Percentiles rank a stretch among this genome's conserved stretches.
These are phyloP conservation scores for Cucumis hystrix DNA, from an alignment of 306 rosid species.

Conservation along the genomic window DNA sequence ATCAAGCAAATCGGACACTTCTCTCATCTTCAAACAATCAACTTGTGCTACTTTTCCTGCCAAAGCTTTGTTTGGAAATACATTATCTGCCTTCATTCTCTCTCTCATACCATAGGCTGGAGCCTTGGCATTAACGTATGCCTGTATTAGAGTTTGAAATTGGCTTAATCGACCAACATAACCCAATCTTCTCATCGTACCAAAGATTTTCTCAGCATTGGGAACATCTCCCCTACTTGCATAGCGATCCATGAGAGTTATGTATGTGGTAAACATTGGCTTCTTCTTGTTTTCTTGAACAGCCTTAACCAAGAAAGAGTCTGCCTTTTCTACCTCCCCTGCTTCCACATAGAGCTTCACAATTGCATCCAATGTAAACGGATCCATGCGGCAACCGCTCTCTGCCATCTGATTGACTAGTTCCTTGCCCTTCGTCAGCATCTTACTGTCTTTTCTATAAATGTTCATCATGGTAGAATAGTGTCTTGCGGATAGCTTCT, in stretches of 20 bases:
- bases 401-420: slow-evolving; percentile 59
- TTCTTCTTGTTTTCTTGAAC: slow-evolving; percentile 25
- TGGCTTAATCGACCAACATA: slow-evolving; percentile 23
- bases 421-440: slow-evolving; percentile 60
- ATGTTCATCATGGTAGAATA: slow-evolving; percentile 41
- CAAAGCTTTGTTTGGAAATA: no score
- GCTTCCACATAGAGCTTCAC: slow-evolving; percentile 56
- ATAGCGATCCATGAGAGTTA: slow-evolving; percentile 44
- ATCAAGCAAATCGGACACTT: no score
- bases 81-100: slow-evolving; percentile 25
- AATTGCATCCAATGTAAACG: slow-evolving; percentile 52
- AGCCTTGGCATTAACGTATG: slow-evolving; percentile 56
- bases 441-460: slow-evolving; percentile 37
- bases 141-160: slow-evolving; percentile 42
- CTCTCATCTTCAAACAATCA: no score
- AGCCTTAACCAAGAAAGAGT: slow-evolving; percentile 53
- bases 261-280: slow-evolving; percentile 38
- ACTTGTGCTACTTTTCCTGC: no score
- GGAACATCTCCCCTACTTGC: slow-evolving; percentile 64
- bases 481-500: slow-evolving; percentile 26
- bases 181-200: slow-evolving; percentile 48
- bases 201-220: slow-evolving; percentile 60
- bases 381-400: slow-evolving; percentile 42
- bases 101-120: slow-evolving; percentile 77
- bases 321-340: slow-evolving; percentile 82